Evolutionary conservation across 1,284 basidiomycete genomes (phyloP).

Genomic region (Cryptococcus wingfieldii): DNA sequence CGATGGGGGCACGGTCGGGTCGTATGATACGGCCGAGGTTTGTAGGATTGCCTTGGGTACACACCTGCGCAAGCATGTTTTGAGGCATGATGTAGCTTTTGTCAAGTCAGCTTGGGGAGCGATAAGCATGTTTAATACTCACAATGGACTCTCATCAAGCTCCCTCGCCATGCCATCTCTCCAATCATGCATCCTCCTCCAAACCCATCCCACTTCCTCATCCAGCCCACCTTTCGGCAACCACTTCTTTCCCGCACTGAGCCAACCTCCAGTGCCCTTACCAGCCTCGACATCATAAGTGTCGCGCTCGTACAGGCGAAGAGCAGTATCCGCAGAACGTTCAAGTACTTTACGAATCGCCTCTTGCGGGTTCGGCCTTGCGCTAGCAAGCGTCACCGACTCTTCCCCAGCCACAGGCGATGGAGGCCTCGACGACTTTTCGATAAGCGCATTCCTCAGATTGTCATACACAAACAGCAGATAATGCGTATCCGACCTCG

Average conservation of each 20-base stretch:
- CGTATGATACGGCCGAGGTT: constrained; percentile 7
- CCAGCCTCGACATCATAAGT: constrained; percentile 65
- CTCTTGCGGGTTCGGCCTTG: constrained; percentile 29
- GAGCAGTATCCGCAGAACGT: constrained; percentile 67
- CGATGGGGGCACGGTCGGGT: constrained; percentile 17
- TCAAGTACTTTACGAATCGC: constrained; percentile 56
- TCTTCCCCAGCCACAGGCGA: constrained; percentile 16
- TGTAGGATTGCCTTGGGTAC: constrained; percentile 4
- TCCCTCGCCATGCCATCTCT: constrained; percentile 73
- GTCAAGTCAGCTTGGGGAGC: constrained; percentile 1
- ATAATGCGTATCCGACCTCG: constrained; percentile 93
- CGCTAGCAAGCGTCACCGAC: constrained; percentile 8
- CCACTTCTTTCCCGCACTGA: constrained; percentile 69
- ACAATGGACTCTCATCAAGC: constrained; percentile 83
- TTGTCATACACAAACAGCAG: constrained; percentile 89
- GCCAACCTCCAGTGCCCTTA: constrained; percentile 67
- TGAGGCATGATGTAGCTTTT: constrained; percentile 59
- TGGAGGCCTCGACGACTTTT: constrained; percentile 45
- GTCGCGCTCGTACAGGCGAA: constrained; percentile 64
- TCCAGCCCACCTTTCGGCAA: constrained; percentile 57
- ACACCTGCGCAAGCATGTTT: constrained; percentile 53
- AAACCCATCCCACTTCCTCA: constrained; percentile 59
- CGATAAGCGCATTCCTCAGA: constrained; percentile 78
- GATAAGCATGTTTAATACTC: constrained; percentile 31
- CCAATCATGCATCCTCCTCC: constrained; percentile 75